Percentiles rank a stretch among this genome's conserved stretches.
phyloP scores from a whole-genome alignment of 176 grass and related monocot genomes.

The Secale cereale region DNA sequence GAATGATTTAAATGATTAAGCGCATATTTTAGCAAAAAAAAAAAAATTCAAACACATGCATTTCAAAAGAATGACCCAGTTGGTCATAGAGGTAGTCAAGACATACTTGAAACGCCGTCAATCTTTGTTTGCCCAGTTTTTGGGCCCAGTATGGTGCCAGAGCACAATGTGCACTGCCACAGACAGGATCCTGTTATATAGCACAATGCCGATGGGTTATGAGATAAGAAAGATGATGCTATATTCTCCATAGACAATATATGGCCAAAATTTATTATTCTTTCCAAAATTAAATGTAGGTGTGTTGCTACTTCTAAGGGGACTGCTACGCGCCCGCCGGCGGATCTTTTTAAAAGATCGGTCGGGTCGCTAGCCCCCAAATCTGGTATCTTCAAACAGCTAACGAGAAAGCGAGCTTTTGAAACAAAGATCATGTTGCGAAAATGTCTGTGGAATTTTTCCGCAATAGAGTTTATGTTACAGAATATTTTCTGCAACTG shows the following conservation, averaged over 20 bases:
- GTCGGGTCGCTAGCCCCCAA: no score
- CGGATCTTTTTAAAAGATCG: no score
- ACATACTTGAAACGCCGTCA: slow-evolving; percentile 54
- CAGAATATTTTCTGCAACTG: no score
- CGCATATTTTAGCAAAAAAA: neutral
- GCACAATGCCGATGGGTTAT: neutral
- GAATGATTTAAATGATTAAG: neutral
- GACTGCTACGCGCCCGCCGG: no score
- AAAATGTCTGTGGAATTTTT: no score
- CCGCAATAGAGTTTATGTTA: no score
- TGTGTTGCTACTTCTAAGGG: neutral
- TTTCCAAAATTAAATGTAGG: neutral
- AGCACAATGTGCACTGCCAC: slow-evolving; percentile 59
- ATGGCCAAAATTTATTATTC: neutral
- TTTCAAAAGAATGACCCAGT: neutral
- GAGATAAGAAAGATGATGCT: neutral
- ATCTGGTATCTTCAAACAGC: no score
- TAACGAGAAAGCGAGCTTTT: no score
- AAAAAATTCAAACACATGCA: neutral
- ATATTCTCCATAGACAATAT: neutral
- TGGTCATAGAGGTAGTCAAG: neutral
- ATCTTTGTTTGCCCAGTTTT: slow-evolving; percentile 57
- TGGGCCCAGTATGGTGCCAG: slow-evolving; percentile 62
- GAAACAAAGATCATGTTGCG: no score
- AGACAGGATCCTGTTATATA: slow-evolving; percentile 56